A percentile compares a stretch with the other conserved stretches of the same genome.
These are phyloP conservation scores for Leptomonas pyrrhocoris DNA, from an alignment of 208 protist species.

Conservation along the genomic window DNA sequence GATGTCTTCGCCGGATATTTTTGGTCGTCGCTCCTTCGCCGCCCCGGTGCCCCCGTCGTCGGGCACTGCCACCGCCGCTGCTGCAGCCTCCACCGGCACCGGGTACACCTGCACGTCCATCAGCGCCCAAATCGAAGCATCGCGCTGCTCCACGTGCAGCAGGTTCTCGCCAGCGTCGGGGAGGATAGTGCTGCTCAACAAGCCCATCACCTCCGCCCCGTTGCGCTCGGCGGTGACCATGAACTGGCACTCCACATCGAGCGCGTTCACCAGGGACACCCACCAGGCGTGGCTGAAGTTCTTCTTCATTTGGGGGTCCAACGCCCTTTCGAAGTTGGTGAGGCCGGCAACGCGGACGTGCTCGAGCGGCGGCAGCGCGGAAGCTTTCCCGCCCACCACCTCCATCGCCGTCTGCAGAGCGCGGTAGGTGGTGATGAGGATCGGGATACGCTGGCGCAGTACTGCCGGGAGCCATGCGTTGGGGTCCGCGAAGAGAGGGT, in stretches of 20 bases:
- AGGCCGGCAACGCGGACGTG: slow-evolving; percentile 55
- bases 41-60: too few relatives aligned
- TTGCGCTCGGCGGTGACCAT: slow-evolving; percentile 48
- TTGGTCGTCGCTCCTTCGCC: slow-evolving; percentile 7
- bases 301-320: slow-evolving; percentile 46
- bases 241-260: slow-evolving; percentile 86
- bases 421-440: slow-evolving; percentile 56
- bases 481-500: background rate
- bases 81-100: slow-evolving; percentile 23
- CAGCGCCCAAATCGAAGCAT: slow-evolving; percentile 35
- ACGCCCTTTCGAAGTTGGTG: slow-evolving; percentile 45
- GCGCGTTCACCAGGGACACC: slow-evolving; percentile 60
- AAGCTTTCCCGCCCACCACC: slow-evolving; percentile 29
- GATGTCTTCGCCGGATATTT: slow-evolving; percentile 42
- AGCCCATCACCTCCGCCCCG: slow-evolving; percentile 41
- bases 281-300: slow-evolving; percentile 45
- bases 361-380: slow-evolving; percentile 62
- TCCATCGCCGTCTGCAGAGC: slow-evolving; percentile 46
- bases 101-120: slow-evolving; percentile 40
- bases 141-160: slow-evolving; percentile 36
- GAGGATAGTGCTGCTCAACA: slow-evolving; percentile 51
- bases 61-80: slow-evolving; percentile 1
- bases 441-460: slow-evolving; percentile 44
- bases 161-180: slow-evolving; percentile 41
- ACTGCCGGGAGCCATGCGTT: slow-evolving; percentile 33